A percentile compares a stretch with the other conserved stretches of the same genome.
Evolutionary conservation across 805 yeast genomes (phyloP).

Genomic region (Saccharomycopsis schoenii): DNA sequence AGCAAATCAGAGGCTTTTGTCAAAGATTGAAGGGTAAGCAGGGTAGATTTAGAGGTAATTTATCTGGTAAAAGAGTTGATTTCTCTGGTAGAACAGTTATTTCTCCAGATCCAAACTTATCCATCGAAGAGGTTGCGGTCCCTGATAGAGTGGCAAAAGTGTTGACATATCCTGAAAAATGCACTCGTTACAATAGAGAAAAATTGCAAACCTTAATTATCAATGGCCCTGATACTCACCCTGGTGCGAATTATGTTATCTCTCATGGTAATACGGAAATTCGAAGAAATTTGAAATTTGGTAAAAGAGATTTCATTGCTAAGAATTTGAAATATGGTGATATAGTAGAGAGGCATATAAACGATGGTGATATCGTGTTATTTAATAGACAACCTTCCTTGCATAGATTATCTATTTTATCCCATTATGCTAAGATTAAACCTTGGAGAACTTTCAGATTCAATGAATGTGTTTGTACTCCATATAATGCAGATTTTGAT

Average conservation of each 20-base stretch:
- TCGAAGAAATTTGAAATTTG: conserved; percentile 81
- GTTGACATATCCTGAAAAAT: conserved; percentile 90
- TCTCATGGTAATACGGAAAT: conserved; percentile 72
- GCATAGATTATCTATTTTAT: conserved; percentile 85
- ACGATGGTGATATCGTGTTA: conserved; percentile 92
- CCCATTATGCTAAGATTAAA: conserved; percentile 91
- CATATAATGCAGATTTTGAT: conserved; percentile 98
- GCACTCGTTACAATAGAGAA: conserved; percentile 74
- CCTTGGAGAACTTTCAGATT: conserved; percentile 98
- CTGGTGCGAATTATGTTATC: conserved; percentile 90
- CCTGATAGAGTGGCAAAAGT: conserved; percentile 96
- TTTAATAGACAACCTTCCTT: conserved; percentile 97
- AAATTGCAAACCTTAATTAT: conserved; percentile 65
- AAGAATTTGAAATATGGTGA: conserved; percentile 76
- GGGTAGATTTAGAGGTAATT: conserved; percentile 96
- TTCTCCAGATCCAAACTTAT: conserved; percentile 94
- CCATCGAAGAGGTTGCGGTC: conserved; percentile 95
- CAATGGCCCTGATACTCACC: conserved; percentile 83
- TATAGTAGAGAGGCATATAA: conserved; percentile 90
- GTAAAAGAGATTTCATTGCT: conserved; percentile 73
- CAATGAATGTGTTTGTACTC: conserved; percentile 98
- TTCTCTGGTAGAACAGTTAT: conserved; percentile 97
- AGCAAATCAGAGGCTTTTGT: conserved; percentile 89
- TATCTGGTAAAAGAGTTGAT: conserved; percentile 97
- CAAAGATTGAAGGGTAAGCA: conserved; percentile 97